phyloP scores from a whole-genome alignment of 176 grass and related monocot species.

The Carex scoparia region DNA sequence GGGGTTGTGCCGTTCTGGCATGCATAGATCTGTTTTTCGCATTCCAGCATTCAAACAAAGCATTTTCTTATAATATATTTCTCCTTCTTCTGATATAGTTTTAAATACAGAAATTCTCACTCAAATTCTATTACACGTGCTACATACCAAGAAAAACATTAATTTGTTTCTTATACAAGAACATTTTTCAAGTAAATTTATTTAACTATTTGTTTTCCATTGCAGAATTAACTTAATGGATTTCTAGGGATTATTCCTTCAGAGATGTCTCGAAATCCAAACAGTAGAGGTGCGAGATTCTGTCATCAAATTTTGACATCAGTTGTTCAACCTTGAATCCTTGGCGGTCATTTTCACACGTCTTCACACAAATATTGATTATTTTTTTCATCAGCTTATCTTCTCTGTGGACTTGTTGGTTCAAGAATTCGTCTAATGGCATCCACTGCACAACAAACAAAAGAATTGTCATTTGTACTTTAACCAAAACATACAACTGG shows the following conservation, averaged over 20 bases:
- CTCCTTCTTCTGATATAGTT: background rate
- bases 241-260: conserved; percentile 11
- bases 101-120: background rate
- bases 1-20: too few species aligned
- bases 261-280: conserved; percentile 3
- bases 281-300: conserved; percentile 43
- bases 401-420: conserved; percentile 43
- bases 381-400: conserved; percentile 45
- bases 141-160: background rate
- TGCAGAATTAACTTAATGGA: background rate
- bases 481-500: background rate
- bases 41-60: background rate
- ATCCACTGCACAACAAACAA: conserved; percentile 42
- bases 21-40: background rate
- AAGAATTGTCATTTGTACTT: background rate
- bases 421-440: conserved; percentile 46
- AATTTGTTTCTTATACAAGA: background rate
- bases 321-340: conserved; percentile 35
- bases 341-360: conserved; percentile 21
- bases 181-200: background rate
- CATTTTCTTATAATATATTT: background rate
- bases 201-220: background rate
- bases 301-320: conserved; percentile 49
- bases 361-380: conserved; percentile 38
- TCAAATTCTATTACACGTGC: background rate